Conservation (phyloP, 495 filamentous ascomycete species). For the Penicillium soppii region DNA sequence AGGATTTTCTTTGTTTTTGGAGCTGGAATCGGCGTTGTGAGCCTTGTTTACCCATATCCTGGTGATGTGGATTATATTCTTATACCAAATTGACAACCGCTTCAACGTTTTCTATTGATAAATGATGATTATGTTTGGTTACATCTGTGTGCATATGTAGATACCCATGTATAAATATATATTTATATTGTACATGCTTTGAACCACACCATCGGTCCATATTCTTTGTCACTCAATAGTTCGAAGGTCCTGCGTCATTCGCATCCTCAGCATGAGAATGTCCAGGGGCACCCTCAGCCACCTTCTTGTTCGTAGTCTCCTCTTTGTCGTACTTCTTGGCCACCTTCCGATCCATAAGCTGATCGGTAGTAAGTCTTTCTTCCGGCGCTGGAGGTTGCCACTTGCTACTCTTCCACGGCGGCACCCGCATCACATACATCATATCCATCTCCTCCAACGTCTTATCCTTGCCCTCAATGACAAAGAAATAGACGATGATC, state of each 20-base stretch:
- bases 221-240: conserved; percentile 1
- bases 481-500: conserved; percentile 71
- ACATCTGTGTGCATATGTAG: too few relatives aligned
- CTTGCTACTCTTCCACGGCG: conserved; percentile 57
- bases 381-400: conserved; percentile 32
- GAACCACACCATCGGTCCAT: not conserved
- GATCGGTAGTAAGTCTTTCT: conserved; percentile 29
- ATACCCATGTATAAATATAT: too few relatives aligned
- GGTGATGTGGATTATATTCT: conserved; percentile 9
- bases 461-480: conserved; percentile 63
- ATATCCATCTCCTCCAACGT: conserved; percentile 77
- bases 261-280: conserved; percentile 26
- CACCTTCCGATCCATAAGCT: conserved; percentile 29
- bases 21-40: not conserved
- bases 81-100: conserved; percentile 11
- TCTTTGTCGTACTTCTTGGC: conserved; percentile 20
- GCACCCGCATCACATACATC: conserved; percentile 70
- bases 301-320: conserved; percentile 12
- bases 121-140: too few relatives aligned
- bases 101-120: too few relatives aligned
- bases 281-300: conserved; percentile 6
- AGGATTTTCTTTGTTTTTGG: not conserved
- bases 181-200: too few relatives aligned
- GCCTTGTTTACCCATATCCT: conserved; percentile 4
- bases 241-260: conserved; percentile 18